Conservation (phyloP, 2,329 filamentous ascomycete species). For the Didymella keratinophila region DNA sequence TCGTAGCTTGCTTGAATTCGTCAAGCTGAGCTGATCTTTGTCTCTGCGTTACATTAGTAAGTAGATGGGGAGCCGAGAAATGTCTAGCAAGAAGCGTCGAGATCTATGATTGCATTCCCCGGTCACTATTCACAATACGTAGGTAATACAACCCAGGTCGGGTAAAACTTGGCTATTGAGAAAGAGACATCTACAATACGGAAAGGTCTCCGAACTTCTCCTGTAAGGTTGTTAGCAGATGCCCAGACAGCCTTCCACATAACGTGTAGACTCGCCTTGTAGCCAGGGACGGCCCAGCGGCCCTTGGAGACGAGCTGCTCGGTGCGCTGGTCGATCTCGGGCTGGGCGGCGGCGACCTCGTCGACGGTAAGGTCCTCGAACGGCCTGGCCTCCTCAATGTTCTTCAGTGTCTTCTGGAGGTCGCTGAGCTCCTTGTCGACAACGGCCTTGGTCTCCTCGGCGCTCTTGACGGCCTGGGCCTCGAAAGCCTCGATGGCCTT, state of each 20-base stretch:
- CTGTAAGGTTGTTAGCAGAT: constrained; percentile 67
- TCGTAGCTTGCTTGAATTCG: too few relatives aligned
- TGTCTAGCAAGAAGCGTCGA: neutral
- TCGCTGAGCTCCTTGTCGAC: constrained; percentile 95
- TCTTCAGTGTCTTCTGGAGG: constrained; percentile 91
- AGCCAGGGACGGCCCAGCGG: constrained; percentile 96
- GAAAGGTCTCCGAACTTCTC: constrained; percentile 99
- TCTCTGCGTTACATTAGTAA: neutral
- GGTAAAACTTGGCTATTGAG: constrained; percentile 40
- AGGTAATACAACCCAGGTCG: constrained; percentile 50
- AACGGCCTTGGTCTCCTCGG: constrained; percentile 94
- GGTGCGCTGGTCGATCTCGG: constrained; percentile 98
- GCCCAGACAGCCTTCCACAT: neutral
- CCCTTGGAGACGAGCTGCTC: constrained; percentile 94
- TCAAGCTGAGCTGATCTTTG: neutral
- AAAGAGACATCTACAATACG: constrained; percentile 73
- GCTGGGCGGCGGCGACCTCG: constrained; percentile 91
- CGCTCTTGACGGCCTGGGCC: constrained; percentile 95
- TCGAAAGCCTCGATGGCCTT: constrained; percentile 99
- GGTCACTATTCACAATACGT: constrained; percentile 52
- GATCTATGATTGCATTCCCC: constrained; percentile 48
- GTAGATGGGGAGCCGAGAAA: neutral
- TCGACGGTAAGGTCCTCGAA: constrained; percentile 98
- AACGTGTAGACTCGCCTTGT: constrained; percentile 76
- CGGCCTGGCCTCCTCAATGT: constrained; percentile 94